Base-by-base conservation (phyloP, 345 rosid species). In the Salix udensis region DNA sequence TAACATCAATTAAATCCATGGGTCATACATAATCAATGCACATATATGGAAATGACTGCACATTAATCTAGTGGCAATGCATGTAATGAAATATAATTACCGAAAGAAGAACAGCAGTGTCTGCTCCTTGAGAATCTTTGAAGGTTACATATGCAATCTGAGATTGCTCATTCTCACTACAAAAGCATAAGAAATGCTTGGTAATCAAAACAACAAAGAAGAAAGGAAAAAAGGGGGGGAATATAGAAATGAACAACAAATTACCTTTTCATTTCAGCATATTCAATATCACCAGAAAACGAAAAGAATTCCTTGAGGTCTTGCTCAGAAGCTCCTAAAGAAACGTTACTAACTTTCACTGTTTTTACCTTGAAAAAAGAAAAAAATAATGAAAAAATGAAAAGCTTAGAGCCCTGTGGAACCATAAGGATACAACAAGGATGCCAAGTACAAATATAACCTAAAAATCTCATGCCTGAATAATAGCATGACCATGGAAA, bases 261-360 rank as follows among this genome's bases (percentile, higher is more conserved):
- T 61, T 74, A 92, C 98, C 90, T 82, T 61, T 66, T 86, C 82
- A 90, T 75, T 70, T 92, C 93, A 58, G 91, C 88, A 78, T 82
- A 79, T 86, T 87, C 90, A 71, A 95, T 90, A 67, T 93, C 96
- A 75, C 98, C 98, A 64, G 97, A 91, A 78, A 91, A 92, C 53
- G 97, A 95, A 77, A 92, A 95, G 82, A 95, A 95, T 85, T 95
- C 98, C 86, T 86, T 93, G 61, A 95, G 85, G 73, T 93, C 95
- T 62, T 83, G 86, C 79, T 95, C 91, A 15, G 89, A 78, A 67
- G 96, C 96, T 80, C 89, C 85, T 28, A 87, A 74, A 19, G 98
- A 91, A 76, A 93, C 89, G 77, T 90, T 93, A 74, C 88, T 76
- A 36, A 93, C 93, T 86, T 91, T 95, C 58, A 95, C 91, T 7